Conservation (phyloP, 2,329 filamentous ascomycete species). For the Diplodia intermedia region DNA sequence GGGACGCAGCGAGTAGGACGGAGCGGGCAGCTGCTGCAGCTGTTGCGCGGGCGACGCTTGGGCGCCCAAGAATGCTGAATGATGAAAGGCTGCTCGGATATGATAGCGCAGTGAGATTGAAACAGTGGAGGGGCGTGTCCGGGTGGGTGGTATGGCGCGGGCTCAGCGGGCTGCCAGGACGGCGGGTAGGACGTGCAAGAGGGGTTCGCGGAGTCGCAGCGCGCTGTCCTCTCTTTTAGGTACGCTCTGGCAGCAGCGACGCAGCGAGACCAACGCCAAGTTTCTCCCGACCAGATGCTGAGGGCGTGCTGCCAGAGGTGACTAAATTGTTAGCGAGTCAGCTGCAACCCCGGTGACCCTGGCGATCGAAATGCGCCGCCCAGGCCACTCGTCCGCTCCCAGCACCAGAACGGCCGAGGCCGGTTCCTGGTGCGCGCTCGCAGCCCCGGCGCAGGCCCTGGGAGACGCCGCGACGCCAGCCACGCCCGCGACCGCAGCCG, state of each 20-base stretch:
- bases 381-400: conserved; percentile 8
- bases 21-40: not conserved
- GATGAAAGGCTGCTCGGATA: conserved; percentile 30
- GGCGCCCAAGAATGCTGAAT: conserved; percentile 30
- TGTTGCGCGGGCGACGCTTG: conserved; percentile 32
- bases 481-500: not conserved
- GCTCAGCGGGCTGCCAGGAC: not conserved
- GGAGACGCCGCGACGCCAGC: not conserved
- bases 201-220: conserved; percentile 3
- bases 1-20: conserved; percentile 17
- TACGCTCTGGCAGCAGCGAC: conserved; percentile 21
- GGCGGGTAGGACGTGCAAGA: conserved; percentile 12
- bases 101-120: conserved; percentile 28
- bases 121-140: conserved; percentile 18
- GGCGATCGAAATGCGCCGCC: conserved; percentile 20
- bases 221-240: conserved; percentile 12
- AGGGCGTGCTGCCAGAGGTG: conserved; percentile 4
- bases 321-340: conserved; percentile 26
- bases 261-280: conserved; percentile 28
- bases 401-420: conserved; percentile 18
- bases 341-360: conserved; percentile 14
- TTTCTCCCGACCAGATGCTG: conserved; percentile 17
- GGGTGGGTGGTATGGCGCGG: not conserved
- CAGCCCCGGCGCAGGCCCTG: not conserved
- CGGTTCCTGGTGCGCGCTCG: not conserved